Evolutionary conservation across 441 rosid genomes (phyloP), one percentile per base, ranked within the genome.

Genomic region (Adansonia madagascariensis): DNA sequence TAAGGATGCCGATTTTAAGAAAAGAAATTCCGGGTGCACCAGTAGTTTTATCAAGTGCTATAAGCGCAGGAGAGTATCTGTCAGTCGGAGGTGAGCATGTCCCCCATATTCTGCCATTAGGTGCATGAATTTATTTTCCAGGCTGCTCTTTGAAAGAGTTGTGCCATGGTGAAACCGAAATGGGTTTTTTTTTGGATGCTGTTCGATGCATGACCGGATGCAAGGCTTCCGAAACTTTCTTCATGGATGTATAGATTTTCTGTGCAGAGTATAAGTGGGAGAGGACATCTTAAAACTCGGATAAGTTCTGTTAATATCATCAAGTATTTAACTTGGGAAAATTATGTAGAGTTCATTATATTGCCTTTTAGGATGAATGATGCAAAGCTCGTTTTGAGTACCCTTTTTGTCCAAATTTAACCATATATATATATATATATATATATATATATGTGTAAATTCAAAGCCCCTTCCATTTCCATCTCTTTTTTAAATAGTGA

Each of bases 31-130:
- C 27, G 3, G 68, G 0, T 8, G 12, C 12, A 50, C 56, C 17
- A 27, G 27, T 31, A 24, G 17, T 18, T 27, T 8, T 17, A 47
- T 81, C 52, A 80, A 68, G 75, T 75, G 67, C 74, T 78, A 83
- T 66, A 77, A 70, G 78, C 71, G 75, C 50, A 76, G 87, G 73
- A 81, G 67, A 55, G 60, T 39, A 22, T 43, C 52, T 20, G 57
- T 17, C 43, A 53, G 47, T 61, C 4, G 43, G 41, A 61, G 46
- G 62, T 73, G 15, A 41, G 49, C 20, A 3, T 57, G 14, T 8
- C 17, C 14, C 8, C 44, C n/a, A 41, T 11, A 14, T 69, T 69
- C 73, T 47, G 57, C 73, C 52, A 69, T 2, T 18, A 67, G 55
- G 18, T 20, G 4, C 31, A 18, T 62, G 9, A 62, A 62, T 14